phyloP scores from a whole-genome alignment of 352 stramenopile species.

The Pythium grandisporangium region DNA sequence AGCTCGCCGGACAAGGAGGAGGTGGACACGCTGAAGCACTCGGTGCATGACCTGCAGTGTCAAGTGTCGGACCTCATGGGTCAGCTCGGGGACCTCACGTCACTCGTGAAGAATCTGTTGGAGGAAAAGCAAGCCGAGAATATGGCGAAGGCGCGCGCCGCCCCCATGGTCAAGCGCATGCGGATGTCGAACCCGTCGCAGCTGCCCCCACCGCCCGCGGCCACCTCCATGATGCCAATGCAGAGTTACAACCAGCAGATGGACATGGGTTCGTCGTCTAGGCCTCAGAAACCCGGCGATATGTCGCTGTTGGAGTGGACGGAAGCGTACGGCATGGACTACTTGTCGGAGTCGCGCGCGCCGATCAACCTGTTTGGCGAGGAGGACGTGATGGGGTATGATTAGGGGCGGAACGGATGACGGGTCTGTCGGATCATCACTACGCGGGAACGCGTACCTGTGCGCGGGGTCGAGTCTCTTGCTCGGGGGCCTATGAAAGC shows the following conservation, averaged over 20 bases:
- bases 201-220: not conserved
- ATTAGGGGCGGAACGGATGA: conserved; percentile 18
- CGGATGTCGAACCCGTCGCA: conserved; percentile 10
- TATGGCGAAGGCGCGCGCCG: not conserved
- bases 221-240: conserved; percentile 10
- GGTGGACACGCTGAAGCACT: conserved; percentile 66
- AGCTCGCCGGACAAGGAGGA: conserved; percentile 66
- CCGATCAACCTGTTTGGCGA: conserved; percentile 48
- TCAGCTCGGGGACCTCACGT: conserved; percentile 62
- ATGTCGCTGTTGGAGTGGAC: conserved; percentile 76
- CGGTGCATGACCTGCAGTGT: conserved; percentile 57
- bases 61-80: conserved; percentile 75
- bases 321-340: conserved; percentile 72
- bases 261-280: conserved; percentile 21
- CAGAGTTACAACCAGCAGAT: conserved; percentile 14
- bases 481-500: too few species aligned
- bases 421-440: too few species aligned
- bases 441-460: too few species aligned
- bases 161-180: conserved; percentile 35
- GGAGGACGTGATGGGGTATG: conserved; percentile 29
- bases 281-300: conserved; percentile 41
- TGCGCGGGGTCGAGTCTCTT: too few species aligned
- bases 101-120: conserved; percentile 61
- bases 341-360: conserved; percentile 42
- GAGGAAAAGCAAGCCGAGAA: conserved; percentile 30